Conservation (phyloP, 768 basidiomycete genomes). For the Baorangia bicolor region DNA sequence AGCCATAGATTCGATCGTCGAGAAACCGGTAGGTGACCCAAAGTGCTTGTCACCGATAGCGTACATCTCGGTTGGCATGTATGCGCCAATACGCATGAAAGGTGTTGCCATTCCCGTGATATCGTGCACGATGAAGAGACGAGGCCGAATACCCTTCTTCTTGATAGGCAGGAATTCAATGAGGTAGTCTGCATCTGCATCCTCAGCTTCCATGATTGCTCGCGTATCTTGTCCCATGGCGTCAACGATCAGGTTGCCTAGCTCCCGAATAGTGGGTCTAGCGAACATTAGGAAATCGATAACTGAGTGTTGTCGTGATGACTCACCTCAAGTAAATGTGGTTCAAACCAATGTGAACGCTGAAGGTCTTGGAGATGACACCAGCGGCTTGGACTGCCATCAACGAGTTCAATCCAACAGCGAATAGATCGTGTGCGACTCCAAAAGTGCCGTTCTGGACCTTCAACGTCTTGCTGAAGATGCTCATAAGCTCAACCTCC, state of each 20-base stretch:
- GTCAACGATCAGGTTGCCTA: conserved; percentile 27
- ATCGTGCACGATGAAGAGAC: conserved; percentile 31
- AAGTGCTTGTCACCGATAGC: conserved; percentile 35
- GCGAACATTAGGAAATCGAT: not conserved
- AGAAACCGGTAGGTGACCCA: conserved; percentile 29
- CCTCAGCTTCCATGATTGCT: conserved; percentile 32
- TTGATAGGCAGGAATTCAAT: conserved; percentile 32
- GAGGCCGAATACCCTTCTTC: conserved; percentile 30
- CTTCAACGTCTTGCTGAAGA: conserved; percentile 26
- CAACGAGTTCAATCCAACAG: conserved; percentile 30
- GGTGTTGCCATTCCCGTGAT: conserved; percentile 34
- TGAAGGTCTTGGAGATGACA: conserved; percentile 29
- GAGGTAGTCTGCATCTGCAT: conserved; percentile 30
- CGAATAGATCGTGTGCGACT: conserved; percentile 30
- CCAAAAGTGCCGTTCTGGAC: conserved; percentile 23
- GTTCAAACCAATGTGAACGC: conserved; percentile 29
- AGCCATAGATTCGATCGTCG: conserved; percentile 30
- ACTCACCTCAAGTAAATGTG: conserved; percentile 30
- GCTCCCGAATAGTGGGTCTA: conserved; percentile 29
- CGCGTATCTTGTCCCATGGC: conserved; percentile 29
- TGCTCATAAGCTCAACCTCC: conserved; percentile 25
- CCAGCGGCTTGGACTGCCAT: conserved; percentile 35
- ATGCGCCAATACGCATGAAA: conserved; percentile 33
- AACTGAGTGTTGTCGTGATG: not conserved
- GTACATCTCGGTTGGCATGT: conserved; percentile 34